These are phyloP conservation scores for Puccinia coronata DNA, from an alignment of 1,284 basidiomycete species.

Conservation along the genomic window DNA sequence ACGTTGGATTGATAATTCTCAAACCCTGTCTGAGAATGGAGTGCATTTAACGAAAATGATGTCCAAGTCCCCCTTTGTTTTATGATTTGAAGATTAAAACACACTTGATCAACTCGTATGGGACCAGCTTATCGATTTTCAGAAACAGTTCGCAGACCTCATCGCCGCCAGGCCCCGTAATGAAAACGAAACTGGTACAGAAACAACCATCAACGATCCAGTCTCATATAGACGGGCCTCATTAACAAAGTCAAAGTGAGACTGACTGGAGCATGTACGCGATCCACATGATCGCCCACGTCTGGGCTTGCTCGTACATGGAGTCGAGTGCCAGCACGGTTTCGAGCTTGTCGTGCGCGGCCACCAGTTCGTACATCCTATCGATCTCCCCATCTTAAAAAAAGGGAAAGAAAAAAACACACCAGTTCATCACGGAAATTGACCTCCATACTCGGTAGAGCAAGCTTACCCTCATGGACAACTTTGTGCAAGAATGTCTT, in stretches of 20 bases:
- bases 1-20: constrained; percentile 42
- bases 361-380: constrained; percentile 24
- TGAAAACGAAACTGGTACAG: constrained; percentile 36
- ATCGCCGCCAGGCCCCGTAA: constrained; percentile 36
- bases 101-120: constrained; percentile 49
- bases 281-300: constrained; percentile 38
- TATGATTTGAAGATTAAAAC: not conserved
- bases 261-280: constrained; percentile 39
- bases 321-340: constrained; percentile 9
- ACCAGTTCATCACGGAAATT: not conserved
- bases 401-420: not conserved
- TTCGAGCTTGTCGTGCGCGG: constrained; percentile 10
- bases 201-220: not conserved
- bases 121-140: constrained; percentile 36
- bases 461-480: constrained; percentile 34
- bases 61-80: too few species aligned
- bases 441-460: not conserved
- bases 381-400: constrained; percentile 39
- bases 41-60: not conserved
- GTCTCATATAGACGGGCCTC: not conserved
- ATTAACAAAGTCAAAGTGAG: not conserved
- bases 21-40: constrained; percentile 34
- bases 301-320: constrained; percentile 34
- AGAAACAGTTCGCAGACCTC: constrained; percentile 36
- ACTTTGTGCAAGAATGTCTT: constrained; percentile 25